Conservation (phyloP, 352 stramenopile species). For the Thraustotheca clavata region DNA sequence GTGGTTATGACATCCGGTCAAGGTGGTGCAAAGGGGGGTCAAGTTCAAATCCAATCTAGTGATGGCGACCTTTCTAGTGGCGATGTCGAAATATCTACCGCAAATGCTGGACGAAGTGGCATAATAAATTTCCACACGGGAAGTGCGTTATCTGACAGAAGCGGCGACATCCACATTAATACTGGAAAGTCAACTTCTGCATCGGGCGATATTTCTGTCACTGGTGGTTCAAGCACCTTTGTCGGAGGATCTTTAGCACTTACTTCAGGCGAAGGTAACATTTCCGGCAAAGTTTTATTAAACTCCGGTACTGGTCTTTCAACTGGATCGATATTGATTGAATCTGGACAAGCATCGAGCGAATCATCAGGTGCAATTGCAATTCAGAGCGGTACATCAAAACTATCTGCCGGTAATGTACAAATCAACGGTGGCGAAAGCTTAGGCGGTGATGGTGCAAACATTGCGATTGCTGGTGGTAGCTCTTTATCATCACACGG, state of each 20-base stretch:
- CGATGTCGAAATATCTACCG: neutral
- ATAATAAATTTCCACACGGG: neutral
- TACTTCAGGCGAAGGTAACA: neutral
- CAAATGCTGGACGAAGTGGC: neutral
- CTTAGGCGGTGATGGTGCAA: neutral
- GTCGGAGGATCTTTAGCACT: neutral
- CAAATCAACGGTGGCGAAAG: neutral
- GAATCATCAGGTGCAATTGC: constrained; percentile 1
- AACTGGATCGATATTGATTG: neutral
- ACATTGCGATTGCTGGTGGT: neutral
- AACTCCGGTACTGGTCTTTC: neutral
- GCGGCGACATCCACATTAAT: neutral
- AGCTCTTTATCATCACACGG: neutral
- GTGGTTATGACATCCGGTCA: constrained; percentile 2
- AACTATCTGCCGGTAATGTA: neutral
- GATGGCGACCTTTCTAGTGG: neutral
- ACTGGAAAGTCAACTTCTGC: neutral
- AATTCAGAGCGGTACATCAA: neutral
- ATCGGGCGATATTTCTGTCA: constrained; percentile 5
- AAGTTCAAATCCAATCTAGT: constrained; percentile 12
- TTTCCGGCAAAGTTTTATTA: neutral
- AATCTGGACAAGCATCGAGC: neutral
- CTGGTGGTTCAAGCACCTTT: neutral
- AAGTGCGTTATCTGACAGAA: neutral
- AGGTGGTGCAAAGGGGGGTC: constrained; percentile 2